phyloP scores from a whole-genome alignment of 257 asterid genomes.

The Knoxia roxburghii region DNA sequence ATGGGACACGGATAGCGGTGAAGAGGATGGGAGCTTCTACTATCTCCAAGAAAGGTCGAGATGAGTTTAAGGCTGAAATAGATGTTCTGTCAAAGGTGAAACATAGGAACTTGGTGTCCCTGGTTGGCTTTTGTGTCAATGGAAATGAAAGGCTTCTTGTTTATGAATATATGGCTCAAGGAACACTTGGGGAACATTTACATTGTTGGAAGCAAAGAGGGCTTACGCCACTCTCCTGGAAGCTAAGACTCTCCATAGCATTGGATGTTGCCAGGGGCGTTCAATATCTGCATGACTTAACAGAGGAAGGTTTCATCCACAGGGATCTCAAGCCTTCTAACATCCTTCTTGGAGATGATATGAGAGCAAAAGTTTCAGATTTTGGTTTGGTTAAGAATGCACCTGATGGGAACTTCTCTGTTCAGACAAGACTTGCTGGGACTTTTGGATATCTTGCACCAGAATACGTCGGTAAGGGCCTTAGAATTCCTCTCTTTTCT shows the following conservation, averaged over 20 bases:
- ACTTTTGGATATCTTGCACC: constrained; percentile 98
- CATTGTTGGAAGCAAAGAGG: constrained; percentile 32
- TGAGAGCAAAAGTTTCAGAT: constrained; percentile 93
- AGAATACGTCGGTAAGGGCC: constrained; percentile 68
- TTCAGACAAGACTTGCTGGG: constrained; percentile 79
- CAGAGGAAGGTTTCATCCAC: constrained; percentile 82
- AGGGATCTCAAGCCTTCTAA: constrained; percentile 88
- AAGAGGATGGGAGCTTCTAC: constrained; percentile 67
- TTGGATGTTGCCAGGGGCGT: constrained; percentile 90
- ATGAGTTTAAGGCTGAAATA: constrained; percentile 79
- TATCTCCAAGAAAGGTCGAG: constrained; percentile 42
- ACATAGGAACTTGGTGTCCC: constrained; percentile 70
- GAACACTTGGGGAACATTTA: constrained; percentile 63
- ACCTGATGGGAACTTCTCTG: constrained; percentile 51
- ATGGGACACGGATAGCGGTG: constrained; percentile 74
- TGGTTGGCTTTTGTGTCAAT: constrained; percentile 70
- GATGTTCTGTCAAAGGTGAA: constrained; percentile 77
- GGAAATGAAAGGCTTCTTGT: constrained; percentile 73
- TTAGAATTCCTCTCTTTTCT: neutral
- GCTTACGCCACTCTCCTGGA: constrained; percentile 55
- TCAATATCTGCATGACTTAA: constrained; percentile 76
- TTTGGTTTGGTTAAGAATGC: constrained; percentile 83
- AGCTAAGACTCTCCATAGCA: constrained; percentile 62
- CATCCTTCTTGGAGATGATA: constrained; percentile 70
- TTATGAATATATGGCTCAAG: constrained; percentile 88